phyloP scores from a whole-genome alignment of 768 basidiomycete species.

The Hygrocybe punicea region DNA sequence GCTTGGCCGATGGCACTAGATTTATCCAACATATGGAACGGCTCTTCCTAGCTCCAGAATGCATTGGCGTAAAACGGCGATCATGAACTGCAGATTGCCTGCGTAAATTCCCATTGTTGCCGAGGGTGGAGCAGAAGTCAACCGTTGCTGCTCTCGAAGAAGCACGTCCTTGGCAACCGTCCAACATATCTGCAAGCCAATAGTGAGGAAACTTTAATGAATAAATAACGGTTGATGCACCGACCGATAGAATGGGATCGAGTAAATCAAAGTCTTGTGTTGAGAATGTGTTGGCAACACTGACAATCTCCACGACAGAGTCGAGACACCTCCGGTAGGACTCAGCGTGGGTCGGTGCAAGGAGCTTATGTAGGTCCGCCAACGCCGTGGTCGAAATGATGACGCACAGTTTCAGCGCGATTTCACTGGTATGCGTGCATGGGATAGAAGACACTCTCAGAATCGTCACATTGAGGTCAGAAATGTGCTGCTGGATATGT shows the following conservation, averaged over 20 bases:
- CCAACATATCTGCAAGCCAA: background rate
- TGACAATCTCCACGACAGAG: background rate
- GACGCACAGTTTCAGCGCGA: background rate
- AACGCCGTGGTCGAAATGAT: background rate
- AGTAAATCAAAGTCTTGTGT: background rate
- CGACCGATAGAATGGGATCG: background rate
- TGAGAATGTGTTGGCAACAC: background rate
- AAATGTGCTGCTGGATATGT: background rate
- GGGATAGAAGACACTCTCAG: background rate
- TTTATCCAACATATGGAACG: background rate
- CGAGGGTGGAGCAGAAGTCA: background rate
- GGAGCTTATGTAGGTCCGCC: background rate
- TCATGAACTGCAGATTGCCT: background rate
- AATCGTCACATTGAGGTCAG: background rate
- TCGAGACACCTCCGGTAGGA: background rate
- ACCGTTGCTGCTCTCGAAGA: background rate
- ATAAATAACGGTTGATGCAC: background rate
- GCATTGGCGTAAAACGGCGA: background rate
- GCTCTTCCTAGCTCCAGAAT: background rate
- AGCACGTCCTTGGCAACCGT: background rate
- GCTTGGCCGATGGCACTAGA: no score
- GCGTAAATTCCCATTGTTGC: background rate
- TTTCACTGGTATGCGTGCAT: background rate
- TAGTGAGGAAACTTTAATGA: background rate
- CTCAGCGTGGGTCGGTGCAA: background rate